Base-by-base conservation (phyloP, 345 rosid species). In the Camelina neglecta region DNA sequence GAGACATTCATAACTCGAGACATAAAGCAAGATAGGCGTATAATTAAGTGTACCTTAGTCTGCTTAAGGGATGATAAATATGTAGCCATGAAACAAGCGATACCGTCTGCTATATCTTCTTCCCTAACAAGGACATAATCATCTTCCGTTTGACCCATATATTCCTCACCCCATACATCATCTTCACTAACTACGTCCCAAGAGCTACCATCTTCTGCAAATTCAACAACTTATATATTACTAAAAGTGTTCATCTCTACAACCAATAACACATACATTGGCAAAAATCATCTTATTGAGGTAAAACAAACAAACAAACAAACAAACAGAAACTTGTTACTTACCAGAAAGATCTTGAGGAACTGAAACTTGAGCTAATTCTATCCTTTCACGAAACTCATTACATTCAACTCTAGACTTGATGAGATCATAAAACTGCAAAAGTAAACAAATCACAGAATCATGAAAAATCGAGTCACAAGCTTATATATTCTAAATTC, bases 31-130 rank as follows among this genome's bases (percentile, higher is more conserved):
- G 18, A 60, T 0, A 48, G 2, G 8, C 8, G 24, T 0, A 2
- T 38, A 6, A 0, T 26, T 29, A 4, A 6, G 16, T 0, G 38
- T 74, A 75, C 98, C 96, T 93, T 91, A 5, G 98, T 88, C 81
- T 90, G 89, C 78, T 93, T 85, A 85, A 89, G 85, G 72, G 99
- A 93, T 67, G 85, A 76, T 75, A 95, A 65, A 84, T 88, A 92
- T 31, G 97, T 87, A 69, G 99, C 97, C 97, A 88, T 88, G 85
- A 88, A 95, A 83, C 96, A 87, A 0, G 99, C 97, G 16, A 95
- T 84, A 65, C 97, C 96, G 2, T 95, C 99, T 33, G 90, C 90
- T 81, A 95, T 90, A 84, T 95, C 99, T 83, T 95, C 99, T 85
- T 93, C 86, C 74, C 86, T 89, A 76, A 95, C 99, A 57, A 93